Conservation (phyloP, 805 yeast species). For the Zygotorulaspora florentina region DNA sequence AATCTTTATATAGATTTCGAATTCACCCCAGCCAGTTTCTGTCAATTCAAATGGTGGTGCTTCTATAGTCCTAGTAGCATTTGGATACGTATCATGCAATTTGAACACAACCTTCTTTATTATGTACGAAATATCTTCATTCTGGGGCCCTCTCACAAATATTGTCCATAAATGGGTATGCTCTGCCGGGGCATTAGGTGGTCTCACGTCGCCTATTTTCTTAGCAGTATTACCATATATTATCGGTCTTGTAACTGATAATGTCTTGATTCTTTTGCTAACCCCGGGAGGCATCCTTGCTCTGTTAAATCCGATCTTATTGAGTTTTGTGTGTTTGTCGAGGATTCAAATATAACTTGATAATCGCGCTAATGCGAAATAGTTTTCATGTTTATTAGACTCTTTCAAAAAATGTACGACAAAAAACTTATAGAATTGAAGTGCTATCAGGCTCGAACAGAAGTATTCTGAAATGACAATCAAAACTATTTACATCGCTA, state of each 20-base stretch:
- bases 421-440: neutral
- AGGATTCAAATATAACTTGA: too few relatives aligned
- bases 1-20: slow-evolving; percentile 83
- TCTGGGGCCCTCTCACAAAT: slow-evolving; percentile 74
- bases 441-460: too few relatives aligned
- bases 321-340: neutral
- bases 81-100: slow-evolving; percentile 89
- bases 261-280: slow-evolving; percentile 41
- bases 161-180: slow-evolving; percentile 97
- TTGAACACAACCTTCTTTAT: slow-evolving; percentile 91
- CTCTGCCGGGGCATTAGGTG: slow-evolving; percentile 68
- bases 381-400: neutral
- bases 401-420: neutral
- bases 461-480: slow-evolving; percentile 40
- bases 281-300: slow-evolving; percentile 23
- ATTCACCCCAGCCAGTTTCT: slow-evolving; percentile 99
- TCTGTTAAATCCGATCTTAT: neutral
- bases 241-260: slow-evolving; percentile 73
- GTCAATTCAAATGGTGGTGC: slow-evolving; percentile 91
- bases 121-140: slow-evolving; percentile 73
- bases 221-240: slow-evolving; percentile 77
- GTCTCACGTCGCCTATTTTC: slow-evolving; percentile 54
- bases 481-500: slow-evolving; percentile 61
- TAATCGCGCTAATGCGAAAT: neutral
- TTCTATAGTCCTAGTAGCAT: slow-evolving; percentile 81